These are phyloP conservation scores for Calonectria honghensis DNA, from an alignment of 2,329 filamentous ascomycete species.

Conservation along the genomic window DNA sequence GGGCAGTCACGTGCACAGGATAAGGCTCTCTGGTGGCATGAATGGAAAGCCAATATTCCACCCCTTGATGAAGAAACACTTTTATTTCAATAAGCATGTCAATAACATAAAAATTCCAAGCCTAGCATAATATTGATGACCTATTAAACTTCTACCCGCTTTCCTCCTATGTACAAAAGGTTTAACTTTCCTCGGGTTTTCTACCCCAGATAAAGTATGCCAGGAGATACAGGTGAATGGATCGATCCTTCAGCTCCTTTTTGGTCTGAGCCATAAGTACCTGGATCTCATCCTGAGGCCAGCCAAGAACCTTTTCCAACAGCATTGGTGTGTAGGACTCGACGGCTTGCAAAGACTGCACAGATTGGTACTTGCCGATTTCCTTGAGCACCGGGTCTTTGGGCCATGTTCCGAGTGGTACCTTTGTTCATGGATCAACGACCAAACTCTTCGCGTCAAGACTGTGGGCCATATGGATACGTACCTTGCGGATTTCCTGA, in stretches of 20 bases:
- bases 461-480: background rate
- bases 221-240: conserved; percentile 8
- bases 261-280: conserved; percentile 18
- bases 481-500: conserved; percentile 18
- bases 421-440: background rate
- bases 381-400: conserved; percentile 24
- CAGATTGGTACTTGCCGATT: conserved; percentile 9
- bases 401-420: conserved; percentile 20
- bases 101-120: too few species aligned
- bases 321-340: conserved; percentile 9
- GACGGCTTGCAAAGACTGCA: background rate
- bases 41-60: too few species aligned
- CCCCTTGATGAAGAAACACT: too few species aligned
- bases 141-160: too few species aligned
- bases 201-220: conserved; percentile 17
- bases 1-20: background rate
- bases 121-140: too few species aligned
- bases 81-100: too few species aligned
- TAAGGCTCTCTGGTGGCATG: background rate
- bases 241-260: conserved; percentile 2
- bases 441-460: too few species aligned
- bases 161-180: too few species aligned
- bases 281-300: conserved; percentile 7
- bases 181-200: background rate
- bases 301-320: background rate